phyloP scores from a whole-genome alignment of 108 stramenopile species.

The Nitzschia palea region DNA sequence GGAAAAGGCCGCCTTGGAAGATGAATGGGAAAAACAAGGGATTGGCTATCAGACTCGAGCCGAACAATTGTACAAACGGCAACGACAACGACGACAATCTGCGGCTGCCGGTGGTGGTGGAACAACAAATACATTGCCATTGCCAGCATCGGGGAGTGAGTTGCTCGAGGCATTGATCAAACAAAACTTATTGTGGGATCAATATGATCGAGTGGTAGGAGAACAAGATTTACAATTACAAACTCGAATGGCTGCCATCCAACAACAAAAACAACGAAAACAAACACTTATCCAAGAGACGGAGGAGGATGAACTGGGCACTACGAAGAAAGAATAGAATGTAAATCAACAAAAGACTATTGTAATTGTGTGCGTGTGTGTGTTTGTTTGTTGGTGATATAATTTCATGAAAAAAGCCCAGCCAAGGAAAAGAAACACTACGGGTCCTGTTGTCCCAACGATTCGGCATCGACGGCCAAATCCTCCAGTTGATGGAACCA shows the following conservation, averaged over 20 bases:
- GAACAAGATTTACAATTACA: conserved; percentile 67
- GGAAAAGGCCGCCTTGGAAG: conserved; percentile 50
- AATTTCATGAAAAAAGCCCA: no score
- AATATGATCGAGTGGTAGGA: conserved; percentile 74
- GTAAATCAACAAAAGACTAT: no score
- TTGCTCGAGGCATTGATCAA: conserved; percentile 63
- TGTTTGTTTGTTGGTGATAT: no score
- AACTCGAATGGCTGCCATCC: conserved; percentile 16
- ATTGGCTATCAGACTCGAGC: conserved; percentile 77
- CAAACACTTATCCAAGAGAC: no score
- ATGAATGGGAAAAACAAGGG: conserved; percentile 83
- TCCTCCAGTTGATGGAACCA: conserved; percentile 85
- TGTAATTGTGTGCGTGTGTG: no score
- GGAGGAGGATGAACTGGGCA: no score
- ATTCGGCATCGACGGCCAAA: conserved; percentile 56
- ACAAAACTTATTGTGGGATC: conserved; percentile 73
- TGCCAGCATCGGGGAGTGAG: conserved; percentile 48
- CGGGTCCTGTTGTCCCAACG: not conserved
- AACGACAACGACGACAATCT: conserved; percentile 2
- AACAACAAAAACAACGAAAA: conserved; percentile 8
- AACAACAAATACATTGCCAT: not conserved
- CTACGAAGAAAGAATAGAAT: no score
- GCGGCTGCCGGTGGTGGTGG: not conserved
- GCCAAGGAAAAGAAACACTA: no score
- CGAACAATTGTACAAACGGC: conserved; percentile 47